phyloP scores from a whole-genome alignment of 176 grass and related monocot species.

The Luzula sylvatica region DNA sequence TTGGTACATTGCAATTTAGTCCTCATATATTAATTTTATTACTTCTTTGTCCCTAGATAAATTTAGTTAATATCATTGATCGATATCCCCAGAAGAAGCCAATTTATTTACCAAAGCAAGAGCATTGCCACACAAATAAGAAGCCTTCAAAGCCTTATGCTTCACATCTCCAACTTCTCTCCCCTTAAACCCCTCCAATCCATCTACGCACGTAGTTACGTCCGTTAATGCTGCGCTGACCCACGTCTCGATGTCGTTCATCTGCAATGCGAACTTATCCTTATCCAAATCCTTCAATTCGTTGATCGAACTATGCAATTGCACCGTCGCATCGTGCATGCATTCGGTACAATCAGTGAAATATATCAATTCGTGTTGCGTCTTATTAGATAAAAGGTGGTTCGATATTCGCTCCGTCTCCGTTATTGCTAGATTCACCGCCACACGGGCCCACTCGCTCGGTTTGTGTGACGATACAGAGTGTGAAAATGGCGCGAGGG shows the following conservation, averaged over 20 bases:
- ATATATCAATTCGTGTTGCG: background rate
- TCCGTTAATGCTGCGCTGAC: constrained; percentile 23
- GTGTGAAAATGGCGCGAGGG: background rate
- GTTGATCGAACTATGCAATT: background rate
- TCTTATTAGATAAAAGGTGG: background rate
- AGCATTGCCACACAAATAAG: constrained; percentile 18
- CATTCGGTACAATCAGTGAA: constrained; percentile 17
- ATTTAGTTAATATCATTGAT: background rate
- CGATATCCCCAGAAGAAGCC: constrained; percentile 12
- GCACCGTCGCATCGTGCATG: constrained; percentile 11
- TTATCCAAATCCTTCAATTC: constrained; percentile 14
- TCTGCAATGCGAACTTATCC: constrained; percentile 20
- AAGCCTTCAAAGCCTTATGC: constrained; percentile 18
- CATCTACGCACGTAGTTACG: constrained; percentile 17
- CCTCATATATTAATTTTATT: too few relatives aligned
- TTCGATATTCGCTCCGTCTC: background rate
- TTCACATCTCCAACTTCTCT: constrained; percentile 4
- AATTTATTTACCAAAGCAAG: constrained; percentile 26
- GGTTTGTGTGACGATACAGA: background rate
- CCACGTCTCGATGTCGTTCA: constrained; percentile 32
- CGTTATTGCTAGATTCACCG: background rate
- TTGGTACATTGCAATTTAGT: too few relatives aligned
- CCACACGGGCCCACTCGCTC: background rate
- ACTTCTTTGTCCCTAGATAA: too few relatives aligned
- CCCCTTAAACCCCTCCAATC: constrained; percentile 3